Conservation (phyloP, 1,284 basidiomycete genomes). For the Phaffia rhodozyma region DNA sequence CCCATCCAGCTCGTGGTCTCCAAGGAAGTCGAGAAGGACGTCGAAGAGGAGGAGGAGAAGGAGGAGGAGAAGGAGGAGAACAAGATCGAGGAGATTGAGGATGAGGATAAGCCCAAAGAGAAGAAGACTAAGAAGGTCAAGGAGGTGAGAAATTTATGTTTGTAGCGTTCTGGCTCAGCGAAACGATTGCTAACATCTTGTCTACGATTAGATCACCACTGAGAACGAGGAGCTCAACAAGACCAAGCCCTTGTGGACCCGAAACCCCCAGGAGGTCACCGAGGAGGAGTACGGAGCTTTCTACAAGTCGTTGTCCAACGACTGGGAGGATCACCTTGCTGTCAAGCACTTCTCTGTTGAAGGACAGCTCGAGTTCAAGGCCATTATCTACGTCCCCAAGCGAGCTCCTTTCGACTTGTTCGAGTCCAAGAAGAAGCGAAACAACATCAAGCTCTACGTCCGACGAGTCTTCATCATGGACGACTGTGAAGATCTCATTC, state of each 20-base stretch:
- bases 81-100: constrained; percentile 68
- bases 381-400: constrained; percentile 93
- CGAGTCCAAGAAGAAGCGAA: constrained; percentile 99
- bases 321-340: constrained; percentile 99
- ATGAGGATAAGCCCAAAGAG: constrained; percentile 68
- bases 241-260: constrained; percentile 99
- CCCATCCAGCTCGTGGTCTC: constrained; percentile 97
- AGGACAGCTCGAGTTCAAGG: constrained; percentile 99
- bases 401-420: constrained; percentile 98
- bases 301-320: constrained; percentile 99
- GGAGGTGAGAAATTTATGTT: constrained; percentile 38
- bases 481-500: constrained; percentile 98
- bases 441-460: constrained; percentile 99
- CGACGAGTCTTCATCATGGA: constrained; percentile 99
- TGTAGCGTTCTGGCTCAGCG: neutral
- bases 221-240: constrained; percentile 99
- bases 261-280: constrained; percentile 89
- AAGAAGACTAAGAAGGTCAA: constrained; percentile 99
- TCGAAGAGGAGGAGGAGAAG: constrained; percentile 62
- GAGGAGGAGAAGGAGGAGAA: constrained; percentile 58
- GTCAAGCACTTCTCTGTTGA: constrained; percentile 99
- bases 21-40: constrained; percentile 99
- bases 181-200: neutral
- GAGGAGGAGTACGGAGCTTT: constrained; percentile 88
- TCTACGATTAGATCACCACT: constrained; percentile 46